Conservation (phyloP, 345 rosid species). For the Camelina laxa region DNA sequence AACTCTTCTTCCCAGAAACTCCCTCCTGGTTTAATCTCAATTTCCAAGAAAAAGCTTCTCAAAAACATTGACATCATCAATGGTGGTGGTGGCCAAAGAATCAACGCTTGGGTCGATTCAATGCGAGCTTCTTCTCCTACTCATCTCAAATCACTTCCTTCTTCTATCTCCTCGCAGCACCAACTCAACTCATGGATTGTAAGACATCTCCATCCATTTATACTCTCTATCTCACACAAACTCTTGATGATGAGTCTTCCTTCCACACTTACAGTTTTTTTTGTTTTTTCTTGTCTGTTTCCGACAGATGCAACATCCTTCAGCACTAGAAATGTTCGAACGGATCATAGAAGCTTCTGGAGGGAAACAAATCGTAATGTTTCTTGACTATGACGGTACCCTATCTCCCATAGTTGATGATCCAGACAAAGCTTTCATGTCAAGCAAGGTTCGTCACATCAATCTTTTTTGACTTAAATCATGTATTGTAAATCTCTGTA, state of each 20-base stretch:
- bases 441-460: conserved; percentile 62
- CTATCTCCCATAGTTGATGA: conserved; percentile 94
- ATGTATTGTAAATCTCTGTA: conserved; percentile 3
- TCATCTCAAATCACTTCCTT: conserved; percentile 57
- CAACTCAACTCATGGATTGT: conserved; percentile 67
- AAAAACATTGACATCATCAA: conserved; percentile 69
- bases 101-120: conserved; percentile 81
- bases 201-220: conserved; percentile 22
- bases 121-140: conserved; percentile 97
- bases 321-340: conserved; percentile 78
- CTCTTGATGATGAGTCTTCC: background rate
- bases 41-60: conserved; percentile 51
- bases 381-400: conserved; percentile 93
- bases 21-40: conserved; percentile 55
- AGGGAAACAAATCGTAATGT: conserved; percentile 93
- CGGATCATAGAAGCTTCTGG: conserved; percentile 63
- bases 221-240: conserved; percentile 14
- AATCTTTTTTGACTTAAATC: background rate
- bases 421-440: conserved; percentile 95
- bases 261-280: background rate
- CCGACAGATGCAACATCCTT: conserved; percentile 70
- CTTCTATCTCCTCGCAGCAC: conserved; percentile 48
- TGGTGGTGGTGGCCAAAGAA: conserved; percentile 61
- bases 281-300: background rate
- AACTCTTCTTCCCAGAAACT: conserved; percentile 58